Percentiles rank a stretch among this genome's conserved stretches.
Conservation (phyloP, 2,329 filamentous ascomycete species). For the Ustilaginoidea virens region DNA sequence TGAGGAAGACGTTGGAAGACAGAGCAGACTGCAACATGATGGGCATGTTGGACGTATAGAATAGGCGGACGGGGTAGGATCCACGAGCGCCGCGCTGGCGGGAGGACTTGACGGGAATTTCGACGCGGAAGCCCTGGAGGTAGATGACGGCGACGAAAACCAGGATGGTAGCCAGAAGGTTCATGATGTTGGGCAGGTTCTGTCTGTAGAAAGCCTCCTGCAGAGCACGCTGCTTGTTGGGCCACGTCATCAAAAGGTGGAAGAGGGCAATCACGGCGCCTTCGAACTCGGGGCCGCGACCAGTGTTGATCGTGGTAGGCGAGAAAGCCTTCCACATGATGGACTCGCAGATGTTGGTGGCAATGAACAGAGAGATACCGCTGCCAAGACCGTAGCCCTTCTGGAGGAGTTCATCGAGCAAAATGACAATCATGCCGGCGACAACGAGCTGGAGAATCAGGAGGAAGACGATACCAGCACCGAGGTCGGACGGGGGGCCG, state of each 20-base stretch:
- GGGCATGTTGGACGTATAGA: constrained; percentile 99
- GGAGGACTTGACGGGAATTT: constrained; percentile 98
- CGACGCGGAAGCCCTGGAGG: constrained; percentile 96
- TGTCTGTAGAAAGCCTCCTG: constrained; percentile 98
- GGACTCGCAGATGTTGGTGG: constrained; percentile 99
- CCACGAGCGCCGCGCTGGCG: constrained; percentile 97
- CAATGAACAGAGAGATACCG: constrained; percentile 98
- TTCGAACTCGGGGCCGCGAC: constrained; percentile 97
- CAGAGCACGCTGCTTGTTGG: constrained; percentile 97
- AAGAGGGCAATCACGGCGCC: constrained; percentile 95
- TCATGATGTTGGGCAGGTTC: constrained; percentile 99
- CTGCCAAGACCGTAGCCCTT: constrained; percentile 98
- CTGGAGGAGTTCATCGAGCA: constrained; percentile 96
- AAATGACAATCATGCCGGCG: constrained; percentile 95
- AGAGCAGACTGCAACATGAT: constrained; percentile 99
- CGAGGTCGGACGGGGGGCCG: constrained; percentile 88
- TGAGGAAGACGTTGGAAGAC: constrained; percentile 97
- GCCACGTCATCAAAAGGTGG: constrained; percentile 96
- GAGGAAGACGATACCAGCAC: constrained; percentile 94
- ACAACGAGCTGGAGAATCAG: constrained; percentile 96
- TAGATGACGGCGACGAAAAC: constrained; percentile 98
- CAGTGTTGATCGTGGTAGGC: constrained; percentile 97
- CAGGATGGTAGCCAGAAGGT: constrained; percentile 79
- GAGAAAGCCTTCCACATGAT: constrained; percentile 99
- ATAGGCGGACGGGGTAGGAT: constrained; percentile 94